Conservation (phyloP, 805 yeast species). For the Sugiyamaella chiloensis region DNA sequence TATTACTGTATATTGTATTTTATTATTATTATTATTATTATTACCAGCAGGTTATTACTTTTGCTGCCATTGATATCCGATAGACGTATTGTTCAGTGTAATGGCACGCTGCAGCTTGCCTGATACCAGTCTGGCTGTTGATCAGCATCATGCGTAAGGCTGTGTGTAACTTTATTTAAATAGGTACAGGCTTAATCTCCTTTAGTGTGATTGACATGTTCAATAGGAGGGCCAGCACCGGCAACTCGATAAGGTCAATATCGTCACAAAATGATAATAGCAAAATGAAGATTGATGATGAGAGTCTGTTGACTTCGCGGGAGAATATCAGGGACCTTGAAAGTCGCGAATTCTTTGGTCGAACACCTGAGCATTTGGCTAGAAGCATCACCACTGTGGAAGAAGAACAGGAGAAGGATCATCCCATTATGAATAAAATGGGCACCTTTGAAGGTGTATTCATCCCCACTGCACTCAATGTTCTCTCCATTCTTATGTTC, state of each 20-base stretch:
- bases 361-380: neutral
- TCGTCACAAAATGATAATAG: neutral
- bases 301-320: conserved; percentile 4
- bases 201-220: no score
- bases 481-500: conserved; percentile 90
- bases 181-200: no score
- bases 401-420: conserved; percentile 8
- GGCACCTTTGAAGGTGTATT: conserved; percentile 89
- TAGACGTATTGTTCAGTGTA: no score
- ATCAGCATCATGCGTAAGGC: no score
- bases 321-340: conserved; percentile 1
- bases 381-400: conserved; percentile 20
- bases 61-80: no score
- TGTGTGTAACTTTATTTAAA: no score
- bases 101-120: no score
- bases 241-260: neutral
- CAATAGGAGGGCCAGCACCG: neutral
- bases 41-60: no score
- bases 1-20: no score
- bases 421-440: conserved; percentile 43
- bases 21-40: no score
- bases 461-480: conserved; percentile 89
- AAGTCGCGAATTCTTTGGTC: conserved; percentile 6
- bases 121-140: no score
- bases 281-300: conserved; percentile 16